Base-by-base conservation (phyloP, 2,329 filamentous ascomycete species). In the Metarhizium anisopliae region DNA sequence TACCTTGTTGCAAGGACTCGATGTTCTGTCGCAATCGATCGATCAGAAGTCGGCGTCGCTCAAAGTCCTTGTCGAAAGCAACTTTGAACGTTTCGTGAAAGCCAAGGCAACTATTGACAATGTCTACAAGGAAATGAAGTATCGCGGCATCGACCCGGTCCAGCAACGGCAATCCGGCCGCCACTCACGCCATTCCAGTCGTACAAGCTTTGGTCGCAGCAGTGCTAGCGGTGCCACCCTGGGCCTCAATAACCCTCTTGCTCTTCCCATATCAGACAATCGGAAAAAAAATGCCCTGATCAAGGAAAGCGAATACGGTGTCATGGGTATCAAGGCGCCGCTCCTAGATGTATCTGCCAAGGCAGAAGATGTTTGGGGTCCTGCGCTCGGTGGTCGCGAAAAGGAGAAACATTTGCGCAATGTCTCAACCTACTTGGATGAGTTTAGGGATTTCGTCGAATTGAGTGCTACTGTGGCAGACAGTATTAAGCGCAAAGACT, bases 61-160 rank as follows among this genome's bases (percentile, higher is more conserved):
- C 59, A 99, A 99, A 69, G 89, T 95, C 11, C 80, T 99, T 18
- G 94, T 99, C 29, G 94, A 99, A 71, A 93, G 90, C 60, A 99
- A 99, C 70, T 99, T 99, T 68, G 95, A 99, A 72, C 87, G 93
- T 61, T 99, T 99, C 74, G 94, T 99, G 55, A 87, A 90, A 60
- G 94, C 94, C 47, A 99, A 99, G 71, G 90, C 93, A 18, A 97
- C 93, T 7, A 97, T 99, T 65, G 94, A 99, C 74, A 95, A 95
- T 72, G 94, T 99, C 53, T 99, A 99, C 73, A 95, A 86, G 59
- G 94, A 99, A 71, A 99, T 99, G 94, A 96, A 83, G 78, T 92
- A 77, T 62, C 78, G 81, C 50, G 84, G 84, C 11, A 74, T 69
- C 25, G 83, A 86, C 50, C 77, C 79, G 6, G 71, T 74, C 3